Base-by-base conservation (phyloP, 768 basidiomycete genomes). In the Sistotremastrum niveocremeum region DNA sequence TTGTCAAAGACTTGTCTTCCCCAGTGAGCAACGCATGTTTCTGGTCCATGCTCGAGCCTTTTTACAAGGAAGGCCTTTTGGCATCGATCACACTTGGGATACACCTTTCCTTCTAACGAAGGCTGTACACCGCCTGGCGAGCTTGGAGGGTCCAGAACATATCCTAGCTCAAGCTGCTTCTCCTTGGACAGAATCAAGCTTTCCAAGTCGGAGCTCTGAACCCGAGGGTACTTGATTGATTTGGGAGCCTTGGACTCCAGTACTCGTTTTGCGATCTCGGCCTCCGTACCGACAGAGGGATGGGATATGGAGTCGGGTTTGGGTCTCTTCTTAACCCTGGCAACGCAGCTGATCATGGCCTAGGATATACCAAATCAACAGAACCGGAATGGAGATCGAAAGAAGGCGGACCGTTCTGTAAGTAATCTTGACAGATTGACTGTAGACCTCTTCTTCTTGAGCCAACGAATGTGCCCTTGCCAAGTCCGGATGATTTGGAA, bases 21-120 rank as follows among this genome's bases (percentile, higher is more conserved):
- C 82, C 84, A 90, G 61, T 97, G 94, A 57, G 76, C 81, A 0
- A 69, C 63, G 58, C 94, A 98, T 51, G 82, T 72, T 2, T 71
- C 65, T 37, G 65, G 64, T 9, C 73, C 73, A 39, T 72, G 63
- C 42, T 79, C 70, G 31, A 64, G 62, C 11, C 68, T 72, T 48
- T 76, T 78, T 35, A 94, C 84, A 46, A 74, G 59, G 52, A 82
- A 93, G 7, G 76, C 67, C 49, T 74, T 68, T 6, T 62, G 62
- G 60, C 94, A 99, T 31, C 93, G 74, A 44, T 89, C 87, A 54
- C 94, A 99, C 51, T 69, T 79, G 33, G 59, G 52, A 38, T 64
- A 63, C 45, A 76, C 52, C 61, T 76, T 65, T 35, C 88, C 74
- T 59, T 77, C 70, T 46, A 73, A 70, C 49, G 71, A 75, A 0